Evolutionary conservation across 768 basidiomycete genomes (phyloP).

Genomic region (Antrodiella citrinella): DNA sequence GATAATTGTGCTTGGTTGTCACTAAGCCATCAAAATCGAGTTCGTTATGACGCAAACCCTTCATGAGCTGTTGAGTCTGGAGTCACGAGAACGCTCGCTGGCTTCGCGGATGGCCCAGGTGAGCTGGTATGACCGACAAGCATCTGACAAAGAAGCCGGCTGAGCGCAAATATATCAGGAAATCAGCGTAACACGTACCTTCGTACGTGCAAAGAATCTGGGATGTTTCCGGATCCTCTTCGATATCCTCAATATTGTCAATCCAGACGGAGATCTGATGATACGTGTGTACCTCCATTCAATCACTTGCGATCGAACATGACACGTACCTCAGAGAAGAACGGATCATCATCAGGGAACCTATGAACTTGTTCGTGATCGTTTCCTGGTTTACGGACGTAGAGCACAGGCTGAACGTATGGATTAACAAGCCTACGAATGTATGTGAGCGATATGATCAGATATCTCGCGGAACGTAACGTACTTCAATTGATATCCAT

Average conservation of each 20-base stretch:
- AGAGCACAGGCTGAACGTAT: conserved; percentile 85
- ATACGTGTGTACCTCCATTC: neutral
- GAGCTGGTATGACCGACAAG: conserved; percentile 81
- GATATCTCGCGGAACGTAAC: conserved; percentile 11
- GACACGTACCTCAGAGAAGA: conserved; percentile 80
- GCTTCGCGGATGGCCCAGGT: conserved; percentile 91
- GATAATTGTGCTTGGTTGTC: too few species aligned
- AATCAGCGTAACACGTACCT: conserved; percentile 51
- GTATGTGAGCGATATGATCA: neutral
- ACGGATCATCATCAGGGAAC: conserved; percentile 83
- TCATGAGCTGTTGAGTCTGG: too few species aligned
- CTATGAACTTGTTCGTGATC: conserved; percentile 62
- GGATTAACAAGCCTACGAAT: conserved; percentile 74
- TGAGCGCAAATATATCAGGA: neutral
- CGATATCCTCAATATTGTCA: conserved; percentile 83
- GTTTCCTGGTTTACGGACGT: conserved; percentile 77
- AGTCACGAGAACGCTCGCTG: conserved; percentile 53
- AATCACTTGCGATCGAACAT: neutral
- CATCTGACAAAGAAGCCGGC: conserved; percentile 40
- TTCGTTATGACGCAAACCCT: too few species aligned
- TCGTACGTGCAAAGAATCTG: conserved; percentile 81
- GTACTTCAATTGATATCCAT: conserved; percentile 84
- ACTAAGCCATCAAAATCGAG: too few species aligned
- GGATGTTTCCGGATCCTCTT: conserved; percentile 73
- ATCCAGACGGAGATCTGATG: conserved; percentile 72